Percentiles rank a stretch among this genome's conserved stretches.
Evolutionary conservation across 73 alveolate genomes (phyloP).

Genomic region (Paraurostyla sp.): DNA sequence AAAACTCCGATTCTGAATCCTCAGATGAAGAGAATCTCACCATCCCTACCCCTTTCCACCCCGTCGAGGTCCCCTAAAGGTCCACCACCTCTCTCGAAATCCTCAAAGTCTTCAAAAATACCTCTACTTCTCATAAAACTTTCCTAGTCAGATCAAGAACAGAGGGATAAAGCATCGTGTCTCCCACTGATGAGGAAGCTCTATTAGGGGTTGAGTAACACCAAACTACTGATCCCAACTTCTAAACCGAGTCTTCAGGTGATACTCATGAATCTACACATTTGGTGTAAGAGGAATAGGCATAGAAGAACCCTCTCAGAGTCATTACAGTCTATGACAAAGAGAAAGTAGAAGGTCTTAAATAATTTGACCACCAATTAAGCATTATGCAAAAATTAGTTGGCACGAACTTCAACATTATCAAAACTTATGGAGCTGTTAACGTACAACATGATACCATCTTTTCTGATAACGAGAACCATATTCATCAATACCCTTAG

Average conservation of each 20-base stretch:
- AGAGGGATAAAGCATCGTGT: not conserved
- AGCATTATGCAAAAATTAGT: not conserved
- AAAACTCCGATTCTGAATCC: not conserved
- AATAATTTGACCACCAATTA: not conserved
- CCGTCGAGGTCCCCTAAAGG: not conserved
- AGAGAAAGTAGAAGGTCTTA: not conserved
- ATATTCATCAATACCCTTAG: not conserved
- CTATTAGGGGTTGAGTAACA: not conserved
- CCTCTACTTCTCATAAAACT: conserved; percentile 11
- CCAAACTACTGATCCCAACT: too few species aligned
- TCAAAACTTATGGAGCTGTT: not conserved
- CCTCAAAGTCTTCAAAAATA: not conserved
- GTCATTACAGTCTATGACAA: not conserved
- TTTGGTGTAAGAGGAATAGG: too few species aligned
- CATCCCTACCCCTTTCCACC: not conserved
- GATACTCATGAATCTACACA: too few species aligned
- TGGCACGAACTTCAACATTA: not conserved
- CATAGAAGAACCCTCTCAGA: not conserved
- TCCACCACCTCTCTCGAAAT: not conserved
- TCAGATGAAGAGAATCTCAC: not conserved
- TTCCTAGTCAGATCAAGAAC: conserved; percentile 57
- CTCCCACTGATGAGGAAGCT: not conserved
- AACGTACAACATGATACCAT: not conserved
- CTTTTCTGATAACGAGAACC: not conserved
- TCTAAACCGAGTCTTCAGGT: too few species aligned